Evolutionary conservation across 257 asterid species (phyloP), one percentile per base, ranked within the genome.

Genomic region (Verbena officinalis): DNA sequence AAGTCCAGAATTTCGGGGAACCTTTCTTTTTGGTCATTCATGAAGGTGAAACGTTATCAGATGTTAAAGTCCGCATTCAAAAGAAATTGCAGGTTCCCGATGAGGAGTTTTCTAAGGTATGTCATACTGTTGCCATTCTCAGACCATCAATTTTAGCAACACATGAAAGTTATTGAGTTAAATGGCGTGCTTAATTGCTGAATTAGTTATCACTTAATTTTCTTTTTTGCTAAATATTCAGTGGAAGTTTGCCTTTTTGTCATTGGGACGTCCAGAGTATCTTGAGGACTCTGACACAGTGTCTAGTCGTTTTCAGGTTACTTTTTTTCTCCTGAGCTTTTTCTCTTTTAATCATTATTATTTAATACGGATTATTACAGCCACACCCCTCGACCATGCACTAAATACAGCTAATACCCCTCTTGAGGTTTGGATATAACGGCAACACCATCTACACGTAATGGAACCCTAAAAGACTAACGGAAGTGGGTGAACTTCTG

Each of bases 161-260:
- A 27, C 2, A 27, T 27, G 33, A 27, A 27, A 27, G 5, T 27
- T 27, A 2, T 27, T 27, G 7, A 21, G 74, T 20, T 9, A 11
- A 15, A 9, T 0, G 52, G 24, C n/a, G 15, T 55, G 22, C 21
- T 48, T 31, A n/a, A 24, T 65, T 65, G 49, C 48, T 55, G 59
- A 50, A 57, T 33, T 44, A 5, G 14, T 59, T 43, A 27, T 64
- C 73, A 59, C 53, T 17, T 55, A 60, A 67, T 48, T 36, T 45
- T 19, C 22, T 64, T 23, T 34, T 60, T 33, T 22, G 23, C 11
- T 57, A 39, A 54, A 78, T 76, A 63, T 19, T 24, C 76, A 94
- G 99, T 94, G 99, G 99, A 94, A 94, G 71, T 81, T 88, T 73
- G 99, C 98, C 50, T 88, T 88, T 76, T 63, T 90, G 62, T 88